phyloP scores from a whole-genome alignment of 129 eudicot genomes.

The Glebionis coronaria region DNA sequence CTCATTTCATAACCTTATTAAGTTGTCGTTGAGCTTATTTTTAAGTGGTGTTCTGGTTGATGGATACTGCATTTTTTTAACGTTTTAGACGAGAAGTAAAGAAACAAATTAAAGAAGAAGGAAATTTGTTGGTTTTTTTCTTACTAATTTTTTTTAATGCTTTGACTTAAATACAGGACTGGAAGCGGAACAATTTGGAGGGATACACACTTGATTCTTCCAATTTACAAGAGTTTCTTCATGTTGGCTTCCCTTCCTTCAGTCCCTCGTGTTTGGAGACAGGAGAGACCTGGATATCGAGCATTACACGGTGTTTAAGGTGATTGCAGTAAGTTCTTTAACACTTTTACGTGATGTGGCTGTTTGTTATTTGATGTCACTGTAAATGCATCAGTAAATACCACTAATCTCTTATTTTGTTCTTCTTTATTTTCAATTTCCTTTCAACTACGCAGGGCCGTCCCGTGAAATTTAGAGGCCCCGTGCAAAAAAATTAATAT shows the following conservation, averaged over 20 bases:
- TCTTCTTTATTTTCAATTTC: too few relatives aligned
- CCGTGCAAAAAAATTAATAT: too few relatives aligned
- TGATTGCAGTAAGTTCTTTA: slow-evolving; percentile 63
- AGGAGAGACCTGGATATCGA: slow-evolving; percentile 88
- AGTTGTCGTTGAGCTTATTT: too few relatives aligned
- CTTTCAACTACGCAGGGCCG: too few relatives aligned
- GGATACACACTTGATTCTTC: slow-evolving; percentile 71
- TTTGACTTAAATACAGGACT: neutral
- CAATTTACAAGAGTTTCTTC: slow-evolving; percentile 80
- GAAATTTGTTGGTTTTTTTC: neutral
- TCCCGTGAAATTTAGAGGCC: too few relatives aligned
- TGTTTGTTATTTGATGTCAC: too few relatives aligned
- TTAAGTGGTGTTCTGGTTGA: too few relatives aligned
- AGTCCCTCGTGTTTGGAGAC: slow-evolving; percentile 98
- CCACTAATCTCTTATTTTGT: too few relatives aligned
- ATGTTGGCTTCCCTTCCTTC: slow-evolving; percentile 77
- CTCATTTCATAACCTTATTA: too few relatives aligned
- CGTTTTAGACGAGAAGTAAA: neutral
- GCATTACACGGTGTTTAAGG: slow-evolving; percentile 91
- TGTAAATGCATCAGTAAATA: too few relatives aligned
- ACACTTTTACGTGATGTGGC: neutral
- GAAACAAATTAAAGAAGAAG: neutral
- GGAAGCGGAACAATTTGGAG: neutral
- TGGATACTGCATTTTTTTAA: too few relatives aligned
- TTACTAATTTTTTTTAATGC: too few relatives aligned